Evolutionary conservation across 192 early-diverging fungal genomes (phyloP), one percentile per base, ranked within the genome.

Genomic region (Glomus cerebriforme): DNA sequence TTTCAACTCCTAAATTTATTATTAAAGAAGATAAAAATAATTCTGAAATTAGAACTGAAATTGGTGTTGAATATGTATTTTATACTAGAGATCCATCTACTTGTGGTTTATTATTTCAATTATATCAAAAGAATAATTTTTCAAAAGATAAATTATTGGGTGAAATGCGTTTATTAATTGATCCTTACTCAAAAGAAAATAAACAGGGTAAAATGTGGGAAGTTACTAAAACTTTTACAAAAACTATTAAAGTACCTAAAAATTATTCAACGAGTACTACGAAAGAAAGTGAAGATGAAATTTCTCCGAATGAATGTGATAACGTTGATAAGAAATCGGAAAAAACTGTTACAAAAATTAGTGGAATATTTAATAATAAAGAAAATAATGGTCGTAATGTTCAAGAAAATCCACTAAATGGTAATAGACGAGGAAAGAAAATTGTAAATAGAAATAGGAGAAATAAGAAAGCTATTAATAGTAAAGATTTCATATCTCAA

Each of bases 201-300:
- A 80, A 80, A 63, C 6, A 24, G 26, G 32, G 59, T n/a, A 79
- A 59, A 60, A 29, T 75, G 37, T 80, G 79, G 79, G 73, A 74
- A 54, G 67, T 80, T 32, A 73, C 59, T 17, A 71, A 75, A 31
- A 74, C 79, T 13, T 45, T 80, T 6, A 80, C 72, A 13, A 78
- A 59, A n/a, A 8, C 43, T 64, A n/a, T 66, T n/a, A 22, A 67
- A 67, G n/a, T 49, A 37, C 75, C 60, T 32, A 26, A 22, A 34
- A 10, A 27, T 47, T 24, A 27, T 8, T 37, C 24, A 22, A 31
- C 29, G 12, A 67, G 64, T 8, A 66, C 24, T 17, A 67, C 35
- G 0, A 22, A 29, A 2, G 75, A 77, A 77, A n/a, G 29, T 43
- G 63, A 77, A 49, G 37, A 15, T 19, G 47, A 54, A 54, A 13